Percentiles rank a stretch among this genome's conserved stretches.
phyloP scores from a whole-genome alignment of 163 green algal genomes.

The Chloromonas sp. region DNA sequence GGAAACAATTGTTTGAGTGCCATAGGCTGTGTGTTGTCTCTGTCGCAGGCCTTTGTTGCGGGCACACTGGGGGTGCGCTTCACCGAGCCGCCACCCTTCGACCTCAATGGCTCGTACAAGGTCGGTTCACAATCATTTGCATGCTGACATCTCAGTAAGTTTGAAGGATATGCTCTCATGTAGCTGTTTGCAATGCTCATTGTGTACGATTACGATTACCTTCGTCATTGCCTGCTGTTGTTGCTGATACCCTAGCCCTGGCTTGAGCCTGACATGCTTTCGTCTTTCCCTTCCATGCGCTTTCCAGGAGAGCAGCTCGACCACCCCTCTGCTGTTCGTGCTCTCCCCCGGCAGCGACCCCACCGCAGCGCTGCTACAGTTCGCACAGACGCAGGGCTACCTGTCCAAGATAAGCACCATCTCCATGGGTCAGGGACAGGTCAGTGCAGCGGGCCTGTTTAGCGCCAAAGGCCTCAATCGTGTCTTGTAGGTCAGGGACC shows the following conservation, averaged over 20 bases:
- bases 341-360: conserved; percentile 68
- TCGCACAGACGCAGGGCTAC: conserved; percentile 41
- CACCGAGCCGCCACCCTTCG: conserved; percentile 66
- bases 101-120: conserved; percentile 59
- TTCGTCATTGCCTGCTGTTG: no score
- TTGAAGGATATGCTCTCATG: background rate
- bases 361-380: conserved; percentile 72
- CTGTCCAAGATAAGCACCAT: conserved; percentile 48
- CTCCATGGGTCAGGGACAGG: conserved; percentile 67
- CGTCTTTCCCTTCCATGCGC: no score
- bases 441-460: background rate
- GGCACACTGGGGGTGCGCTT: conserved; percentile 39
- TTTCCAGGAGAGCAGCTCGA: conserved; percentile 40
- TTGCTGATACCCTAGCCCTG: no score
- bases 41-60: conserved; percentile 35
- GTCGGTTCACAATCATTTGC: background rate
- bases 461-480: no score
- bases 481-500: no score
- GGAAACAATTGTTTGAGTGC: no score
- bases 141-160: background rate
- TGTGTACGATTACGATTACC: no score
- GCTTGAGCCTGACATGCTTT: no score
- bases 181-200: no score
- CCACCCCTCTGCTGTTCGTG: conserved; percentile 75
- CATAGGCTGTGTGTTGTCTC: no score